These are phyloP conservation scores for Closterium sp. DNA, from an alignment of 139 green algal genomes.

Conservation along the genomic window DNA sequence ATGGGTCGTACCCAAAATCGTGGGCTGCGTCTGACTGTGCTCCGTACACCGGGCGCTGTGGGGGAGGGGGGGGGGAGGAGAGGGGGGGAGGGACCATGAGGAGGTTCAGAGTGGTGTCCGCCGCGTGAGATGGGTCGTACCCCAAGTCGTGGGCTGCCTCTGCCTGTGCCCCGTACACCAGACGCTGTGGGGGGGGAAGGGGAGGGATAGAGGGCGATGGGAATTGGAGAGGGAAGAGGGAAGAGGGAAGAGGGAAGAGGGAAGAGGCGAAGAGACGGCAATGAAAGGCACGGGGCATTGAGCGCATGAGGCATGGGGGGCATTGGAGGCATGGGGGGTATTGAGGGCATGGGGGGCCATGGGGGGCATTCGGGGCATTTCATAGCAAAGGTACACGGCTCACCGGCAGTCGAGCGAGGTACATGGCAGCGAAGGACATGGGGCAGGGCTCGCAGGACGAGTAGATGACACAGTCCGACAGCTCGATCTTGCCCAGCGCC, in stretches of 20 bases:
- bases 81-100: too few species aligned
- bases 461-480: constrained; percentile 55
- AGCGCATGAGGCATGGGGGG: constrained; percentile 37
- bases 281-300: neutral
- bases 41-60: constrained; percentile 51
- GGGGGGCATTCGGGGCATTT: neutral
- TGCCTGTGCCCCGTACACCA: constrained; percentile 51
- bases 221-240: constrained; percentile 39
- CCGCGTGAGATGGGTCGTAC: constrained; percentile 48
- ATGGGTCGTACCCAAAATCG: constrained; percentile 51
- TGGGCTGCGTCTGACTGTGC: constrained; percentile 51
- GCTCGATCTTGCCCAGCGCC: constrained; percentile 47
- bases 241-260: constrained; percentile 44
- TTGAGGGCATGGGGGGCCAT: constrained; percentile 48
- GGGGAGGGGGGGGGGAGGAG: too few species aligned
- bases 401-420: constrained; percentile 45
- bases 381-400: neutral
- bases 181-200: neutral
- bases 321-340: constrained; percentile 34
- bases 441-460: constrained; percentile 53
- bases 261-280: neutral
- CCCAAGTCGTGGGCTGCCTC: constrained; percentile 48
- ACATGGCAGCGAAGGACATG: constrained; percentile 56
- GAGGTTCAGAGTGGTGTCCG: neutral
- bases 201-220: constrained; percentile 32